phyloP scores from a whole-genome alignment of 352 stramenopile genomes.

The Phytopythium kandeliae region DNA sequence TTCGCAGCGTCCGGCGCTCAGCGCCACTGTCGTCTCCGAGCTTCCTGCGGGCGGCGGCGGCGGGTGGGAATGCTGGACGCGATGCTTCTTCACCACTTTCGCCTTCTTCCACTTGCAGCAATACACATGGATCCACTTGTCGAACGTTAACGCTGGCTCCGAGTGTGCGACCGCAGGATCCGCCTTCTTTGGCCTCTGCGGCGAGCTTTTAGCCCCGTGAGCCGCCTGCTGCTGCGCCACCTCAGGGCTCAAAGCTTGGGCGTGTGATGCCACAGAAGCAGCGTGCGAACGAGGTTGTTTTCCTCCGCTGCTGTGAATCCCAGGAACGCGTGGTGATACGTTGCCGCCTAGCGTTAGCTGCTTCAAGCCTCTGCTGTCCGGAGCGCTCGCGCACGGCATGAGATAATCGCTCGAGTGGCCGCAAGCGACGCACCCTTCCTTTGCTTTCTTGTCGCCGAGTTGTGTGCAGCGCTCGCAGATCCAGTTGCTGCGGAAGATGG shows the following conservation, averaged over 20 bases:
- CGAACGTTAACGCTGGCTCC: slow-evolving; percentile 10
- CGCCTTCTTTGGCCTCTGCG: background rate
- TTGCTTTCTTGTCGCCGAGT: slow-evolving; percentile 19
- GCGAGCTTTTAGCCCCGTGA: background rate
- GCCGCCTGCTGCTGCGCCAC: background rate
- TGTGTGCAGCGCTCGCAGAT: slow-evolving; percentile 79
- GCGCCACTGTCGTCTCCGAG: slow-evolving; percentile 14
- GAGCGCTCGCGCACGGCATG: slow-evolving; percentile 53
- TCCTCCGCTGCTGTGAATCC: background rate
- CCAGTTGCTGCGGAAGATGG: slow-evolving; percentile 76
- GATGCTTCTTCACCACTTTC: slow-evolving; percentile 57
- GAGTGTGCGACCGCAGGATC: background rate
- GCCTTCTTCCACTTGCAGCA: slow-evolving; percentile 72
- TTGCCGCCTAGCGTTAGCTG: background rate
- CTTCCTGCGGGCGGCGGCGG: slow-evolving; percentile 12
- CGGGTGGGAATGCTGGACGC: slow-evolving; percentile 49
- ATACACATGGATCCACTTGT: slow-evolving; percentile 74
- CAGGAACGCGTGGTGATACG: background rate
- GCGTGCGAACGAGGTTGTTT: background rate
- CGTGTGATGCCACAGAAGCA: background rate
- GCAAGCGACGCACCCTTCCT: slow-evolving; percentile 51
- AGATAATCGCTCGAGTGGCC: slow-evolving; percentile 69
- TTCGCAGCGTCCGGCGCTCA: slow-evolving; percentile 30
- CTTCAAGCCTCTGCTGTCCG: background rate
- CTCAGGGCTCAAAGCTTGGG: background rate